A percentile compares a stretch with the other conserved stretches of the same genome.
These are phyloP conservation scores for Neohortaea acidophila DNA, from an alignment of 495 filamentous ascomycete species.

Conservation along the genomic window DNA sequence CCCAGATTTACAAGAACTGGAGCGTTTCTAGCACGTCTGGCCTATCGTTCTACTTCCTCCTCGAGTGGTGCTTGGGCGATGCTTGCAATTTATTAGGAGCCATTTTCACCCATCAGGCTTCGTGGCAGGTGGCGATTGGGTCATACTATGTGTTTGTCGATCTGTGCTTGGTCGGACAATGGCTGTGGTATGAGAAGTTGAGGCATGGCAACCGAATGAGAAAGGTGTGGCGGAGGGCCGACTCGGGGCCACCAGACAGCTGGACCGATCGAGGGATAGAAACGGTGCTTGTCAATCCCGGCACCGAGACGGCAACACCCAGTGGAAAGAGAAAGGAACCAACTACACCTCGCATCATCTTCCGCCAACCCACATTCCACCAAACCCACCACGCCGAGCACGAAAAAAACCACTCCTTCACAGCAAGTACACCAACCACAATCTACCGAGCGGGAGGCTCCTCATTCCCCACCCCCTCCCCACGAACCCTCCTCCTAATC, in stretches of 20 bases:
- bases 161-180: constrained; percentile 45
- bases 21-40: constrained; percentile 50
- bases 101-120: constrained; percentile 49
- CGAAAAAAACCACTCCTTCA: constrained; percentile 7
- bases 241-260: constrained; percentile 10
- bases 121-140: constrained; percentile 55
- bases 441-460: constrained; percentile 12
- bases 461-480: constrained; percentile 16
- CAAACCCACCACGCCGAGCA: background rate
- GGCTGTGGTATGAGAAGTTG: constrained; percentile 50
- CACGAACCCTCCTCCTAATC: constrained; percentile 22
- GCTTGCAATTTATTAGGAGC: constrained; percentile 52
- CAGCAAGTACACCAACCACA: constrained; percentile 7
- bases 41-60: constrained; percentile 51
- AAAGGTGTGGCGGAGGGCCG: constrained; percentile 14
- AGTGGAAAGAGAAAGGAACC: too few relatives aligned
- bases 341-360: constrained; percentile 14
- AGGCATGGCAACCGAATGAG: constrained; percentile 27
- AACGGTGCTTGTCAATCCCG: constrained; percentile 10
- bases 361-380: constrained; percentile 13
- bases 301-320: too few relatives aligned
- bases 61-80: constrained; percentile 57
- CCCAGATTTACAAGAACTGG: constrained; percentile 61
- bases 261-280: constrained; percentile 10
- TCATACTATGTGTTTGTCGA: constrained; percentile 57